Base-by-base conservation (phyloP, 306 rosid genomes). In the Echinosophora koreensis region DNA sequence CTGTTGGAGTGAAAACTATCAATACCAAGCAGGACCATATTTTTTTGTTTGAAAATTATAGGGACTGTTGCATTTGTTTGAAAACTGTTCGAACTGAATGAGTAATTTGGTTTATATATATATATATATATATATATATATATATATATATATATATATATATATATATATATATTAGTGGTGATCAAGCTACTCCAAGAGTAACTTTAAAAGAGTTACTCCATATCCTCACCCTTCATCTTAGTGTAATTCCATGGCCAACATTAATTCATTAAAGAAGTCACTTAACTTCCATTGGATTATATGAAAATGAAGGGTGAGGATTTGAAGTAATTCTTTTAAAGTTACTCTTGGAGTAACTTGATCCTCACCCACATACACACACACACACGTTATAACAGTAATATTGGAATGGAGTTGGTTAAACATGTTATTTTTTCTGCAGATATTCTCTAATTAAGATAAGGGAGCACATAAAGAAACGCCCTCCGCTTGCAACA, bases 381-480 rank as follows among this genome's bases (percentile, higher is more conserved):
- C 22, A 22, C 22, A 22, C 22, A 22, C 22, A 22, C 22, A 22
- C 1, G 22, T 22, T 22, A 22, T 22, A 35, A 15, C 39, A 82
- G n/a, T 73, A 51, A 13, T 64, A 27, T 50, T 65, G 68, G 81
- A 79, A 71, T 44, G 56, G 55, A 28, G 50, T 66, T 28, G 55
- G 77, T 54, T 76, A 37, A 82, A 79, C 55, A 47, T 30, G 35
- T 55, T 55, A 18, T 61, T 55, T 61, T 61, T 17, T 69, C 39
- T 83, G 84, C 84, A 92, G 97, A 67, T 88, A 90, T 84, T 95
- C 97, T 47, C 77, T 95, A 83, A 59, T 85, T 54, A 81, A 78
- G 72, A 77, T 92, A 85, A 92, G 98, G 86, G 98, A 95, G 85
- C 98, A 95, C 81, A 95, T 92, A 66, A 95, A 95, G 87, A 95